Evolutionary conservation across 768 basidiomycete species (phyloP).

Genomic region (Amanita jacksonii): DNA sequence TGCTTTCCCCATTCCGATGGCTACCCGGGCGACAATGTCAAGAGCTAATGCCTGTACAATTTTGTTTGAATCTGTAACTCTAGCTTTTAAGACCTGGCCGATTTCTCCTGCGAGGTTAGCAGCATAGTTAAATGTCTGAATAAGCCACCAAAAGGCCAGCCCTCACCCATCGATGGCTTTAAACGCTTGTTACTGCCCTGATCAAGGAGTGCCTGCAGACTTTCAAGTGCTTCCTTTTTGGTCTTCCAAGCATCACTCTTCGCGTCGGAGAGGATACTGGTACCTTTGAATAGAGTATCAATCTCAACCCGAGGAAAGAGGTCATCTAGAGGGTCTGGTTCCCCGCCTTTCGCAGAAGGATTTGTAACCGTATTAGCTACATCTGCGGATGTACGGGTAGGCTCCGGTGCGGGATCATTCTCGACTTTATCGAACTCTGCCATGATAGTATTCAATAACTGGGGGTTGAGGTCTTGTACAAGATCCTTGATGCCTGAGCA

Average conservation of each 20-base stretch:
- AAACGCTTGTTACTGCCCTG: slow-evolving; percentile 88
- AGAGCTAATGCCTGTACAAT: slow-evolving; percentile 85
- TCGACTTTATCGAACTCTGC: slow-evolving; percentile 91
- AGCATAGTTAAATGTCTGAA: not conserved
- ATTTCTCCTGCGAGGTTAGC: slow-evolving; percentile 62
- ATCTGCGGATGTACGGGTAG: slow-evolving; percentile 70
- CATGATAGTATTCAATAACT: slow-evolving; percentile 83
- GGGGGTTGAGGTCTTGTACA: slow-evolving; percentile 89
- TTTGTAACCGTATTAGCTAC: slow-evolving; percentile 41
- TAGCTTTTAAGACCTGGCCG: slow-evolving; percentile 75
- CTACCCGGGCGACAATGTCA: slow-evolving; percentile 83
- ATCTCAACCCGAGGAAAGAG: slow-evolving; percentile 93
- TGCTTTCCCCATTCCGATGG: slow-evolving; percentile 89
- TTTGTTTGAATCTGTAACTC: slow-evolving; percentile 90
- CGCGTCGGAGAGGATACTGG: slow-evolving; percentile 70
- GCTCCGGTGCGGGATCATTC: slow-evolving; percentile 65
- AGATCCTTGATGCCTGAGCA: slow-evolving; percentile 82
- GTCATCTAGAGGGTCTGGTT: slow-evolving; percentile 78
- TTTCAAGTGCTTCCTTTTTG: slow-evolving; percentile 91
- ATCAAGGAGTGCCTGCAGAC: slow-evolving; percentile 73
- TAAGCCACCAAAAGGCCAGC: slow-evolving; percentile 6
- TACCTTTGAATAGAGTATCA: slow-evolving; percentile 75
- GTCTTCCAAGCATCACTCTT: slow-evolving; percentile 96
- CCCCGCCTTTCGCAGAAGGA: slow-evolving; percentile 29
- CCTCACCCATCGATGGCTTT: slow-evolving; percentile 78